Evolutionary conservation across 139 green algal species (phyloP), one percentile per base, ranked within the genome.

Genomic region (Gonium pectorale): DNA sequence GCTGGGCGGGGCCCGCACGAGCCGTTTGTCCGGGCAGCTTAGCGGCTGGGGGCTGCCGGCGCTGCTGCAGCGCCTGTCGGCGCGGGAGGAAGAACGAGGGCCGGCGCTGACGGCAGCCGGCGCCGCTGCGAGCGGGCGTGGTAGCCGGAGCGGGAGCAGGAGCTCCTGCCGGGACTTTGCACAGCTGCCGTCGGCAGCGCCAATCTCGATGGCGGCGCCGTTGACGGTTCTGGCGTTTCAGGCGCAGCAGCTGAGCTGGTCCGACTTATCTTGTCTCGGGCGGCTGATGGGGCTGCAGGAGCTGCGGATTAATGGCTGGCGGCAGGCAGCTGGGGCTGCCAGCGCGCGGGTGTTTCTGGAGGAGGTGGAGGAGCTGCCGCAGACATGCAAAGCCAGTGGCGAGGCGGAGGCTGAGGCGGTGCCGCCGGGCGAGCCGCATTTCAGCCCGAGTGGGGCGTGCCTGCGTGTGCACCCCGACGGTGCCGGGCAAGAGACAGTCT

Each of bases 301-400:
- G 75, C 41, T 83, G 54, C 37, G 77, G 26, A 73, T 83, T 21
- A 83, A 83, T 21, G 77, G 77, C n/a, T 83, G 77, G 77, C 62
- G 22, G 43, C 17, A 7, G n/a, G 77, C 62, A 9, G n/a, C n/a
- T n/a, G 43, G 38, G 9, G 44, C 22, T 29, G 26, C n/a, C 5
- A 22, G 3, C 17, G 38, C 44, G 4, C 19, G 26, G 27, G 3
- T 56, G 37, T 52, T 83, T 8, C 59, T 73, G n/a, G 56, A 82
- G 72, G 21, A 54, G 51, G 72, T 43, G 22, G 35, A 54, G 26
- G n/a, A n/a, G n/a, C n/a, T n/a, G n/a, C n/a, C n/a, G n/a, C n/a
- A n/a, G n/a, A n/a, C n/a, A n/a, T n/a, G n/a, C n/a, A n/a, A n/a
- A n/a, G n/a, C n/a, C n/a, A n/a, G n/a, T n/a, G n/a, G n/a, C n/a